These are phyloP conservation scores for Olyra latifolia DNA, from an alignment of 176 grass and related monocot species.

Conservation along the genomic window DNA sequence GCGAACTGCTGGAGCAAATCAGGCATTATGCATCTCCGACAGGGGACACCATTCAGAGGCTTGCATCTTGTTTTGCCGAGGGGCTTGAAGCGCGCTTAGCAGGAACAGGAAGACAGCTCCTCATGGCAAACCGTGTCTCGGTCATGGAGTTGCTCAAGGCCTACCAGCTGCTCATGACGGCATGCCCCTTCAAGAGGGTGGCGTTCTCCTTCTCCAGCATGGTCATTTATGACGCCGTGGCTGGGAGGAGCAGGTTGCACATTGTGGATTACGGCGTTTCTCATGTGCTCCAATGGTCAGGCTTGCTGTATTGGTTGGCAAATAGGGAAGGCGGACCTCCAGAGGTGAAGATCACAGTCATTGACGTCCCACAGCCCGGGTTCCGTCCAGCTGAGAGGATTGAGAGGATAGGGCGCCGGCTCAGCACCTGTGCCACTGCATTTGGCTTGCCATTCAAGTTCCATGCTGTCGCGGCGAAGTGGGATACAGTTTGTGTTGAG, in stretches of 20 bases:
- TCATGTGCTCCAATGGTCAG: slow-evolving; percentile 49
- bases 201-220: slow-evolving; percentile 45
- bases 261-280: slow-evolving; percentile 50
- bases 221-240: slow-evolving; percentile 39
- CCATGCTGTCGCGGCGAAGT: slow-evolving; percentile 26
- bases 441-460: slow-evolving; percentile 44
- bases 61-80: slow-evolving; percentile 63
- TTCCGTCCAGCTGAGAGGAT: background rate
- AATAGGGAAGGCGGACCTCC: slow-evolving; percentile 1
- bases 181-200: slow-evolving; percentile 57
- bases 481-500: slow-evolving; percentile 15
- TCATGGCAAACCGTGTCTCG: background rate
- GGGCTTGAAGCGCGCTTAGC: slow-evolving; percentile 62
- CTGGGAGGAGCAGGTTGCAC: slow-evolving; percentile 30
- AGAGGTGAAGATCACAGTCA: slow-evolving; percentile 45
- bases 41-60: slow-evolving; percentile 48
- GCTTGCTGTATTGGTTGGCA: slow-evolving; percentile 9
- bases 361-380: slow-evolving; percentile 20
- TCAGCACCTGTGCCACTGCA: slow-evolving; percentile 19
- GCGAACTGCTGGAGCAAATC: slow-evolving; percentile 54
- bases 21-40: slow-evolving; percentile 26
- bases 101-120: slow-evolving; percentile 54
- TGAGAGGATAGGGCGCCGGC: slow-evolving; percentile 26
- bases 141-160: slow-evolving; percentile 40
- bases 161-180: slow-evolving; percentile 51